Percentiles rank a stretch among this genome's conserved stretches.
Evolutionary conservation across 495 filamentous ascomycete genomes (phyloP).

Genomic region (Diplogelasinospora grovesii): DNA sequence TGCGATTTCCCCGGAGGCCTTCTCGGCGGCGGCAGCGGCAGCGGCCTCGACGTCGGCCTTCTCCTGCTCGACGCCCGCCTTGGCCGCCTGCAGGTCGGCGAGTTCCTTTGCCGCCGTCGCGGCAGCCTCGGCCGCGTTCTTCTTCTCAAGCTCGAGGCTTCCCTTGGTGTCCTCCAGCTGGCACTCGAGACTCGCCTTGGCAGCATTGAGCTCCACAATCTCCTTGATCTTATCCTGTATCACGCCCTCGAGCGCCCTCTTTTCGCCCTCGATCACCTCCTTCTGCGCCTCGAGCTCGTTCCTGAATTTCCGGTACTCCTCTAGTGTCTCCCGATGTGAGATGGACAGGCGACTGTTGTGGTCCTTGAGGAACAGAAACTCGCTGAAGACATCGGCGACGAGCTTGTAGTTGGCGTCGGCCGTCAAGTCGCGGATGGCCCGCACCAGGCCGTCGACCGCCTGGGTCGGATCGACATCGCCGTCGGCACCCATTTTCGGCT

Average conservation of each 20-base stretch:
- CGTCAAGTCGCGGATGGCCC: slow-evolving; percentile 30
- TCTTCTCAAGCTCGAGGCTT: slow-evolving; percentile 14
- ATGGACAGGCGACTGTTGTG: slow-evolving; percentile 26
- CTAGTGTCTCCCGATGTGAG: slow-evolving; percentile 27
- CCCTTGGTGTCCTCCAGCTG: slow-evolving; percentile 21
- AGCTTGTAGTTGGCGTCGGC: slow-evolving; percentile 34
- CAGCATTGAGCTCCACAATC: slow-evolving; percentile 22
- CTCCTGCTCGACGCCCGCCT: slow-evolving; percentile 18
- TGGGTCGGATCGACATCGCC: slow-evolving; percentile 21
- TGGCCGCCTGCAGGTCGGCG: slow-evolving; percentile 16
- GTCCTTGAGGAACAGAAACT: slow-evolving; percentile 32
- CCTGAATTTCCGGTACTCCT: slow-evolving; percentile 30
- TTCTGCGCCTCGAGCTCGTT: slow-evolving; percentile 29
- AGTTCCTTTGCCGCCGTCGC: slow-evolving; percentile 7
- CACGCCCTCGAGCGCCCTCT: slow-evolving; percentile 22
- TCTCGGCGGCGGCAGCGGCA: slow-evolving; percentile 21
- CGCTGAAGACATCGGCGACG: slow-evolving; percentile 32
- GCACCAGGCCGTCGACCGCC: slow-evolving; percentile 29
- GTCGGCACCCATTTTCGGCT: slow-evolving; percentile 16
- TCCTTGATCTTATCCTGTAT: slow-evolving; percentile 24
- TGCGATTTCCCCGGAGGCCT: slow-evolving; percentile 21
- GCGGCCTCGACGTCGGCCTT: slow-evolving; percentile 19
- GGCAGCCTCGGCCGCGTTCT: slow-evolving; percentile 13
- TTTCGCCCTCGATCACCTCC: slow-evolving; percentile 19
- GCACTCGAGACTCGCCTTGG: slow-evolving; percentile 15